phyloP scores from a whole-genome alignment of 495 filamentous ascomycete species.

The Hyaloscypha bicolor region DNA sequence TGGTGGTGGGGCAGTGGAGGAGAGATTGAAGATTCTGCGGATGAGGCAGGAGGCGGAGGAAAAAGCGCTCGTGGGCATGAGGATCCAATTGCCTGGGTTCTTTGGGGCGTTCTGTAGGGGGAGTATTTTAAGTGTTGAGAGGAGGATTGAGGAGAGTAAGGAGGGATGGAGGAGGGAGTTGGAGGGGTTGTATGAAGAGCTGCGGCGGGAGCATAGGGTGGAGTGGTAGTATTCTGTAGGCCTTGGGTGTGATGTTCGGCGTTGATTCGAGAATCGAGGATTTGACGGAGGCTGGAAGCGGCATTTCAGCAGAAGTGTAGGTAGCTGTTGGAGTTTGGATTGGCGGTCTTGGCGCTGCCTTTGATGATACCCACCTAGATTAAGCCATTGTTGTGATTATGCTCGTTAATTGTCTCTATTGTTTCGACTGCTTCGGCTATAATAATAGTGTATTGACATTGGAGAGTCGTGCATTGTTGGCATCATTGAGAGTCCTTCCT shows the following conservation, averaged over 20 bases:
- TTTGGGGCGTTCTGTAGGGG: slow-evolving; percentile 20
- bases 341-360: neutral
- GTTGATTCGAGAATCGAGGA: neutral
- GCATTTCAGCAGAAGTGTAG: neutral
- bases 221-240: slow-evolving; percentile 10
- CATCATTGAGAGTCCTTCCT: neutral
- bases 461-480: neutral
- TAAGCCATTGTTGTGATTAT: neutral
- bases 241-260: no score
- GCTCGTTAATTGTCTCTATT: neutral
- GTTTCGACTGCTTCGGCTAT: neutral
- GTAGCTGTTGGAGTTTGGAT: neutral
- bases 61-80: slow-evolving; percentile 36
- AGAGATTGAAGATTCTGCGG: slow-evolving; percentile 7
- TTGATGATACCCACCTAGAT: slow-evolving; percentile 1
- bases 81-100: slow-evolving; percentile 16
- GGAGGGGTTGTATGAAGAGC: slow-evolving; percentile 47
- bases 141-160: slow-evolving; percentile 35
- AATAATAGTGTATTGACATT: neutral
- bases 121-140: slow-evolving; percentile 30
- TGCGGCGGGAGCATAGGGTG: slow-evolving; percentile 13
- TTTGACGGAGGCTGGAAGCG: neutral
- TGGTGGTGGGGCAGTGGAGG: slow-evolving; percentile 8
- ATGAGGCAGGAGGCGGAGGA: slow-evolving; percentile 16
- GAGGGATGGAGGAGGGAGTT: slow-evolving; percentile 42